Base-by-base conservation (phyloP, 306 rosid species). In the Vigna hirtella region DNA sequence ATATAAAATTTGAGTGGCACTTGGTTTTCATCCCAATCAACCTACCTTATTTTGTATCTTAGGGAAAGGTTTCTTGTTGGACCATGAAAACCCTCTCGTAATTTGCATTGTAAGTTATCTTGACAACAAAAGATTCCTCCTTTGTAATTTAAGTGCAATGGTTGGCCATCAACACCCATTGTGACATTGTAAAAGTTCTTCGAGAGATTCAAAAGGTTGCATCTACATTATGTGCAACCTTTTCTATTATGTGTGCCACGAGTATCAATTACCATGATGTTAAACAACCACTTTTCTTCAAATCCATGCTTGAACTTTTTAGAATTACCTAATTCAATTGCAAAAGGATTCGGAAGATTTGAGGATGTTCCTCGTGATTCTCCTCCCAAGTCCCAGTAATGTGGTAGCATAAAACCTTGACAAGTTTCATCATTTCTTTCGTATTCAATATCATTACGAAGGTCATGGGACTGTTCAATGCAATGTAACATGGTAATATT, bases 11-110 rank as follows among this genome's bases (percentile, higher is more conserved):
- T 68, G 13, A 77, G 1, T 1, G 81, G 69, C 5, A 77, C 51
- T 43, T 67, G 68, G 14, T 55, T 3, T 16, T 43, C 16, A 5
- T 68, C 7, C 81, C 76, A 77, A 32, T 77, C 61, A 28, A 55
- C 68, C 34, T 20, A 77, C 5, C 26, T 66, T 66, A 77, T n/a
- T 26, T 48, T 77, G 14, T 77, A 77, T 77, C 22, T 77, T 52
- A 52, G 1, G 12, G 1, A 52, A 52, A 52, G 1, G 26, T 17
- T 52, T 56, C 62, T 56, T 26, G 4, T 20, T 1, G 38, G 17
- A 2, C 26, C 61, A 1, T 28, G 12, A 57, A 55, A 28, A 17
- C 38, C 70, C 2, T 74, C 1, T 51, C 8, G 42, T 59, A 66
- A 34, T 40, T 48, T 57, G 80, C 84, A 81, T 1, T 47, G 65